These are phyloP conservation scores for Physaria fendleri DNA, from an alignment of 345 rosid genomes.

Conservation along the genomic window DNA sequence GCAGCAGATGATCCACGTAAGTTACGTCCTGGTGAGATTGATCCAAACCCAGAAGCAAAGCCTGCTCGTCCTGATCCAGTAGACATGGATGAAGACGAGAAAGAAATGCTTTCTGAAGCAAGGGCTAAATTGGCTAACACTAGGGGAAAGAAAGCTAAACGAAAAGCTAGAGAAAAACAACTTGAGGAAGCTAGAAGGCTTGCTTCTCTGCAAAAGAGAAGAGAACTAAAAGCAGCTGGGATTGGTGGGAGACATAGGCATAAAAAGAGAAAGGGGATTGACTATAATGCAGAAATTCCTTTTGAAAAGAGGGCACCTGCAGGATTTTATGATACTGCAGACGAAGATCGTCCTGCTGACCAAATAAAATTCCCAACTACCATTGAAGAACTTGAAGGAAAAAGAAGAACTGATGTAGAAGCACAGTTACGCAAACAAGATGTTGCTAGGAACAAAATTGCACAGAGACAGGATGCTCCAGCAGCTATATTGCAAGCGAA, in stretches of 20 bases:
- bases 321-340: conserved; percentile 79
- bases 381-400: conserved; percentile 93
- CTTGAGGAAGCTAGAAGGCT: conserved; percentile 99
- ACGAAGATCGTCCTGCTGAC: conserved; percentile 83
- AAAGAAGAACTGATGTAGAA: conserved; percentile 81
- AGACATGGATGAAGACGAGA: conserved; percentile 99
- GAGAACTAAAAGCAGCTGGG: conserved; percentile 98
- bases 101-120: conserved; percentile 99
- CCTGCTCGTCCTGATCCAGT: conserved; percentile 99
- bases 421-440: conserved; percentile 86
- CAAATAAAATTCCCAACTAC: conserved; percentile 82
- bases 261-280: conserved; percentile 92
- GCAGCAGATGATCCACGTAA: conserved; percentile 95
- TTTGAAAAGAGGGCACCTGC: conserved; percentile 97
- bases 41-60: conserved; percentile 94
- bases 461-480: conserved; percentile 92
- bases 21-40: conserved; percentile 96
- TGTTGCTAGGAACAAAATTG: conserved; percentile 78
- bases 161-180: conserved; percentile 98
- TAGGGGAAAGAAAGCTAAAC: conserved; percentile 93
- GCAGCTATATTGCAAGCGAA: conserved; percentile 93
- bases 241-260: conserved; percentile 70
- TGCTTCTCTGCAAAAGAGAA: conserved; percentile 95
- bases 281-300: conserved; percentile 95
- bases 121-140: conserved; percentile 95